phyloP scores from a whole-genome alignment of 768 basidiomycete species.

The Auricularia cornea region DNA sequence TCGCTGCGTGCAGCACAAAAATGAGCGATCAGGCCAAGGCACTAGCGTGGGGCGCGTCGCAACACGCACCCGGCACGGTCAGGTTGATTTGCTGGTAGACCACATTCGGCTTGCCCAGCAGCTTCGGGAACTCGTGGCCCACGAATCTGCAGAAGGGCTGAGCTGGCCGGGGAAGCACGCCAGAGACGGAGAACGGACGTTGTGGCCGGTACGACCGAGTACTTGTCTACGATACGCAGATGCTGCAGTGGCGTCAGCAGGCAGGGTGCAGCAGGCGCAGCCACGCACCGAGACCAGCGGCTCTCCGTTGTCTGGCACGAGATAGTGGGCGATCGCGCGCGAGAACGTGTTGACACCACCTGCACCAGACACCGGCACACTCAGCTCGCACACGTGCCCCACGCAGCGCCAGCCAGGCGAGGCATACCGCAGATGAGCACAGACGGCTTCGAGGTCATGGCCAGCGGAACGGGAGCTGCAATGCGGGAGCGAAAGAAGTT shows the following conservation, averaged over 20 bases:
- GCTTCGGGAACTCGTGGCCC: constrained; percentile 62
- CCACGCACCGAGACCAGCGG: constrained; percentile 61
- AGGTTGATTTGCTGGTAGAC: constrained; percentile 81
- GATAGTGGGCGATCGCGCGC: constrained; percentile 55
- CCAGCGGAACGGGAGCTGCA: constrained; percentile 1
- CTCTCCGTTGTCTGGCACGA: constrained; percentile 62
- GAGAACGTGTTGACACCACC: constrained; percentile 79
- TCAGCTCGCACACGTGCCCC: constrained; percentile 1
- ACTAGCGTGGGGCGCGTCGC: constrained; percentile 1
- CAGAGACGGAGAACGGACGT: constrained; percentile 39
- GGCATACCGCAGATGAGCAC: constrained; percentile 73
- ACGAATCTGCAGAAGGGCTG: constrained; percentile 47
- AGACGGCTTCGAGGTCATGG: constrained; percentile 46
- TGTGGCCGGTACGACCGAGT: constrained; percentile 49
- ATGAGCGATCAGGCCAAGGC: background rate
- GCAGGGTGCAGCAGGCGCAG: background rate
- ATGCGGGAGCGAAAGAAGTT: constrained; percentile 3
- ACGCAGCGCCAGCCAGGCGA: background rate
- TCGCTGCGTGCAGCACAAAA: constrained; percentile 35
- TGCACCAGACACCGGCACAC: constrained; percentile 26
- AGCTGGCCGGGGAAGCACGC: constrained; percentile 7
- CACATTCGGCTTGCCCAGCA: constrained; percentile 58
- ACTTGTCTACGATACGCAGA: constrained; percentile 67
- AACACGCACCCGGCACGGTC: constrained; percentile 53
- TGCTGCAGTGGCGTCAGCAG: constrained; percentile 31